Evolutionary conservation across 805 yeast species (phyloP), one percentile per base, ranked within the genome.

Genomic region (Osmozyma mogii): DNA sequence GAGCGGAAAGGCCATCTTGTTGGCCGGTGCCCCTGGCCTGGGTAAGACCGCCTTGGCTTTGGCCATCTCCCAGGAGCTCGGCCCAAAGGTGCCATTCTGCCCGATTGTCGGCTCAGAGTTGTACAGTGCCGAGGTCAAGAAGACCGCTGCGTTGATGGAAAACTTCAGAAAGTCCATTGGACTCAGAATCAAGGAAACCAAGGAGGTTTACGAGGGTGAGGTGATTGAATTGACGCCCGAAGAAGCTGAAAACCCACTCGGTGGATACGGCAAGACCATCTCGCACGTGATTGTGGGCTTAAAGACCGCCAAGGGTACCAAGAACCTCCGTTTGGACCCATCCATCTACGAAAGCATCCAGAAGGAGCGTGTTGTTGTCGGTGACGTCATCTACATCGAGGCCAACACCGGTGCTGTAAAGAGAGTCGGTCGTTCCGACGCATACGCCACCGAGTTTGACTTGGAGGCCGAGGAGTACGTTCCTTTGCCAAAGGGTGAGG

Each of bases 401-500:
- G 84, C 96, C 35, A 89, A 94, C 50, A 89, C 96, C 10, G 99
- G 99, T 24, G 85, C 95, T 14, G 96, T 92, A 23, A 89, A 89
- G 51, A 72, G 97, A 50, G 95, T 92, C 15, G 99, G 99, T 30
- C 75, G 99, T 56, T 83, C 95, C n/a, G 97, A 92, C 56, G 96
- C 96, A 0, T 87, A 87, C 50, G 96, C 98, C 15, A 87, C 98
- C 7, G 99, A 92, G 61, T 92, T 88, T 47, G 99, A 92, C 58
- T 72, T 94, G 36, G 97, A 92, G 68, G 96, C 97, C 16, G 96
- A 94, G 61, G 97, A 92, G 61, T 92, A 92, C 57, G 97, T 92
- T 14, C 96, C 98, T 24, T 70, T 94, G 47, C 99, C 99, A 37
- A 94, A 92, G 63, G 98, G 98, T 31, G 99, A 92, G 58, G 95